phyloP scores from a whole-genome alignment of 164 flowering plant species.

The Nymphaea colorata region DNA sequence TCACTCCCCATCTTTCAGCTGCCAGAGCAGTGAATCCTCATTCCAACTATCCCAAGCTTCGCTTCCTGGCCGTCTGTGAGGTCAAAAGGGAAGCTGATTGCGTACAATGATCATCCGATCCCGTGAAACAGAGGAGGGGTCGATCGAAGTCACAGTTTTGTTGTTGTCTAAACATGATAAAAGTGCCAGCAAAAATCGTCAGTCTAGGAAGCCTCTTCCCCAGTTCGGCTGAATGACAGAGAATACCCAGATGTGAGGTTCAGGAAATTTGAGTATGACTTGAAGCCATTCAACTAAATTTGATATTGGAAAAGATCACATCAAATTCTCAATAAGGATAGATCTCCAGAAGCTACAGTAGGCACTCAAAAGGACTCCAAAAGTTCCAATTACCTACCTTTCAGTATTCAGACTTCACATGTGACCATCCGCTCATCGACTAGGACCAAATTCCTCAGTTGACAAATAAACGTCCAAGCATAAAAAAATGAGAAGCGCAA shows the following conservation, averaged over 20 bases:
- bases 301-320: background rate
- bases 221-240: conserved; percentile 39
- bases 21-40: conserved; percentile 48
- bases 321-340: background rate
- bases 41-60: conserved; percentile 53
- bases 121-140: conserved; percentile 60
- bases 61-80: conserved; percentile 32
- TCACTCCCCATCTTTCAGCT: conserved; percentile 46
- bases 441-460: background rate
- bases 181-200: conserved; percentile 66
- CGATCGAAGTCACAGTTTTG: conserved; percentile 63
- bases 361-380: background rate
- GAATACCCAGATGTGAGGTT: conserved; percentile 71
- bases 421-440: background rate
- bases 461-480: background rate
- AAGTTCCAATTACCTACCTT: background rate
- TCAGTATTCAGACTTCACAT: background rate
- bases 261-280: conserved; percentile 83
- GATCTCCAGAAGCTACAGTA: too few relatives aligned
- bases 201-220: conserved; percentile 71
- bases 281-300: conserved; percentile 45
- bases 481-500: background rate
- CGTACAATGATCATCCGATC: conserved; percentile 86
- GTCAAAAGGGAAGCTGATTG: conserved; percentile 82
- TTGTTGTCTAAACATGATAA: conserved; percentile 55